Percentiles rank a stretch among this genome's conserved stretches.
Conservation (phyloP, 768 basidiomycete species). For the Lactarius psammicola region DNA sequence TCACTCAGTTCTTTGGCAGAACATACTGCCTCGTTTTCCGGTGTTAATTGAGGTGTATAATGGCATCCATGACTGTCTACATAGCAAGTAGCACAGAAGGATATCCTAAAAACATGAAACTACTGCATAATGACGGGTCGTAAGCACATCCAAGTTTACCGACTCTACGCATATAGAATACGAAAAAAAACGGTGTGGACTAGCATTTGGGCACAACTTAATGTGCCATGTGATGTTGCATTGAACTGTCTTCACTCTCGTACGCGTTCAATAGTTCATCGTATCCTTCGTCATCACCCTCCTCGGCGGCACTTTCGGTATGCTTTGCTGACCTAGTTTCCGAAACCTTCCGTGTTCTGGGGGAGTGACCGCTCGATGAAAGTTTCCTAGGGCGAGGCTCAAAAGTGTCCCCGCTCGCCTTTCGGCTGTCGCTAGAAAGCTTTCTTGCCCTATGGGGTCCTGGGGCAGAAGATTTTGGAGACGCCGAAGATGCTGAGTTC, state of each 20-base stretch:
- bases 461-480: conserved; percentile 33
- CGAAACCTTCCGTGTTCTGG: conserved; percentile 31
- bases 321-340: conserved; percentile 43
- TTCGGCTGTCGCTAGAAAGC: conserved; percentile 33
- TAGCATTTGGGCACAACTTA: background rate
- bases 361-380: conserved; percentile 33
- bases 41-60: conserved; percentile 60
- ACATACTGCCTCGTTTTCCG: conserved; percentile 59
- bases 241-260: conserved; percentile 64
- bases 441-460: conserved; percentile 34
- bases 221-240: conserved; percentile 16
- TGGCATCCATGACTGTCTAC: conserved; percentile 50
- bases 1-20: conserved; percentile 41
- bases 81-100: conserved; percentile 9
- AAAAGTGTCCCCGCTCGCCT: conserved; percentile 9
- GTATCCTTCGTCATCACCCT: conserved; percentile 75
- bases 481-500: conserved; percentile 32
- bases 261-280: conserved; percentile 78
- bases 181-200: background rate
- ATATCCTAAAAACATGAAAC: conserved; percentile 19
- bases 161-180: conserved; percentile 7
- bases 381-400: conserved; percentile 33
- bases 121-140: background rate
- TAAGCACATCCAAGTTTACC: background rate
- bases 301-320: conserved; percentile 66